Evolutionary conservation across 108 stramenopile genomes (phyloP), one percentile per base, ranked within the genome.

Genomic region (Cylindrotheca fusiformis): DNA sequence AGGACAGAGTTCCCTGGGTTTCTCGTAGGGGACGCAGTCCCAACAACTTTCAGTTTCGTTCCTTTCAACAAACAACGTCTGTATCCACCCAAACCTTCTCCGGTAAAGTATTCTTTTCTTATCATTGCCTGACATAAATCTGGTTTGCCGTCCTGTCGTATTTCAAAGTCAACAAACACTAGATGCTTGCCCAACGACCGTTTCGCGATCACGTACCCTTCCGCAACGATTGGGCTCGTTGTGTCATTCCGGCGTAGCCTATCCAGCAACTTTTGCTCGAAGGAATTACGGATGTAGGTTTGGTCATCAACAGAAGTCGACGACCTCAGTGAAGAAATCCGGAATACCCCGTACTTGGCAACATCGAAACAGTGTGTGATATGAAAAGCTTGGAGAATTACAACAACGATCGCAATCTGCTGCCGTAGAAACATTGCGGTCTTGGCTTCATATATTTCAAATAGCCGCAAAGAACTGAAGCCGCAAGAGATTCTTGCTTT

Each of bases 1-100:
- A 81, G 50, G 0, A 81, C 71, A 30, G 60, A 75, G 28, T 81
- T 69, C 12, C 80, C 80, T 0, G 80, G 80, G 48, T 76, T 81
- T 8, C 59, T 32, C 21, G 75, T 81, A 2, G 75, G 65, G 18
- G 71, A 41, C 22, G 75, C 67, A 2, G 24, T 49, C 4, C 75
- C 80, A 12, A 29, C 32, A 1, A 76, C 36, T 36, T 48, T 14
- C 12, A 60, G 41, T 26, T 53, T 51, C 20, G 32, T 26, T 0
- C 68, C 68, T 26, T 45, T 69, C 22, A 60, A 23, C 17, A 69
- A 58, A 21, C 47, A 53, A 22, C 32, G 49, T 22, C 47, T 47
- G n/a, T 52, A 58, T n/a, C 45, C 53, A 0, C 46, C 33, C 29
- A 58, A 52, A 41, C 30, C 20, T 2, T 47, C 2, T 23, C 50